Base-by-base conservation (phyloP, 2,329 filamentous ascomycete genomes). In the Cryphonectria naterciae region DNA sequence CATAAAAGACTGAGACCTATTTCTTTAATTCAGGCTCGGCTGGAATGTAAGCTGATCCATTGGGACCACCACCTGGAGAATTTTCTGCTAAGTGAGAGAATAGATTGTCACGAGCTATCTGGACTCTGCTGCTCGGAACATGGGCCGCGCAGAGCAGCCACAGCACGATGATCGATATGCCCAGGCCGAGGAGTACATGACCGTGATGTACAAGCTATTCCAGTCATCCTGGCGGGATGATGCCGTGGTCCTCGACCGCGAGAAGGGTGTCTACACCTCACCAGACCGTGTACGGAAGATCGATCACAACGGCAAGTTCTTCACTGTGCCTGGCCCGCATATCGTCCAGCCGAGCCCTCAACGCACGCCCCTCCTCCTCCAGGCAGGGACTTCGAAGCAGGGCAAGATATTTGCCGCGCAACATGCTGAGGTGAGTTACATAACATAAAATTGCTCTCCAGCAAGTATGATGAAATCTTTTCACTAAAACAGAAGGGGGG, bases 341-440 rank as follows among this genome's bases (percentile, higher is more conserved):
- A 85, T 92, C 74, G 89, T 87, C 69, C 86, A 92, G 67, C 91
- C 91, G 0, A 86, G 86, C 65, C 90, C 90, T 0, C 91, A 93
- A 75, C 82, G 91, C 3, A 92, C 90, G 1, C 91, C 91, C 0
- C 82, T 93, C 1, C 85, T 93, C 5, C 83, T 93, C 4, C 91
- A 93, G 78, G 91, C 91, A 0, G 91, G 91, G 0, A 91, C 91
- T 0, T 91, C 88, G 0, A 87, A 85, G 65, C 85, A 89, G 0
- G 91, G 91, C 1, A 92, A 91, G 77, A 79, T 65, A 17, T 65
- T 65, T 65, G 63, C 63, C n/a, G 63, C 61, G 11, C 46, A 63
- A 17, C 37, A 25, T 41, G 64, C 41, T 19, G 64, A 52, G 39
- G 68, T 67, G 4, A 32, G 61, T 64, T 6, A 6, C 22, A 3